Percentiles rank a stretch among this genome's conserved stretches.
Conservation (phyloP, 179 eudicot species). For the Drosera spatulata region DNA sequence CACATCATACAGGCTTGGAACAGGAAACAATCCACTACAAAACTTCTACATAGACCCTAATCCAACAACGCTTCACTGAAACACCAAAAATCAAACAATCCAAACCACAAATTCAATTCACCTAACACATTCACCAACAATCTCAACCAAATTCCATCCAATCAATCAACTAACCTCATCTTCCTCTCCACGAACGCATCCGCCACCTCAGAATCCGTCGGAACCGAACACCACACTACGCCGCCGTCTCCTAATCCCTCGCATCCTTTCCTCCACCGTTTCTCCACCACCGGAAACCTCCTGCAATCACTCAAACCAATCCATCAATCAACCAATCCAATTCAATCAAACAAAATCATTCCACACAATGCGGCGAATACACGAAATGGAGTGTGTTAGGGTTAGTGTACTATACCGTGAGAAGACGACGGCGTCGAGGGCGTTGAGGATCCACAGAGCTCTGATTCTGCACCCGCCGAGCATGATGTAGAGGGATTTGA, state of each 20-base stretch:
- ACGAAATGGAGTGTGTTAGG: not conserved
- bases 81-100: not conserved
- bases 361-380: not conserved
- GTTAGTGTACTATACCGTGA: conserved; percentile 40
- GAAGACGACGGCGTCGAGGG: conserved; percentile 56
- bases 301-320: conserved; percentile 17
- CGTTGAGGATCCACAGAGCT: conserved; percentile 92
- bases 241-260: conserved; percentile 20
- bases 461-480: conserved; percentile 51
- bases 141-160: not conserved
- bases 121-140: not conserved
- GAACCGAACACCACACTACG: conserved; percentile 24
- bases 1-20: too few relatives aligned
- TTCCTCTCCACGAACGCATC: conserved; percentile 64
- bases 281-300: conserved; percentile 88
- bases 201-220: conserved; percentile 68
- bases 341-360: conserved; percentile 1
- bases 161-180: conserved; percentile 36
- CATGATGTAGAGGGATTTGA: too few relatives aligned
- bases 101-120: not conserved
- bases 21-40: too few relatives aligned
- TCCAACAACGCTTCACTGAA: too few relatives aligned
- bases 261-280: conserved; percentile 71
- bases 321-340: not conserved
- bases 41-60: too few relatives aligned